These are phyloP conservation scores for Ceratobasidium sp. DNA, from an alignment of 1,284 basidiomycete species.

Conservation along the genomic window DNA sequence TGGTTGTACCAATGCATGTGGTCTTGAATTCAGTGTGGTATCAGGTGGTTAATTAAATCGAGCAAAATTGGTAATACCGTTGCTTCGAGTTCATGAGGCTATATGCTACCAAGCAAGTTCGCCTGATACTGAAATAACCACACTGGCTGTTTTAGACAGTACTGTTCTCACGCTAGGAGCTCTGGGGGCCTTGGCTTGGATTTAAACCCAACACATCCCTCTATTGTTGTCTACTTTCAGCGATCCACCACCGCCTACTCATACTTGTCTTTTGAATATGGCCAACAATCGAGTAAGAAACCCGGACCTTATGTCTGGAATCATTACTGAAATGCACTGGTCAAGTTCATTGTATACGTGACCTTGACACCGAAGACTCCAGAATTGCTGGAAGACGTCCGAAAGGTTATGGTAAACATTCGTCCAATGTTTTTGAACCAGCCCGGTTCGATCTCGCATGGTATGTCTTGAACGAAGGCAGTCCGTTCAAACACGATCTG, in stretches of 20 bases:
- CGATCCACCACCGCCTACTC: no score
- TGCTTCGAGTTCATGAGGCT: no score
- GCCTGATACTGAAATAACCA: neutral
- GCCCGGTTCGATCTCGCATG: slow-evolving; percentile 34
- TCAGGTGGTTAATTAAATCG: no score
- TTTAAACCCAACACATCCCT: neutral
- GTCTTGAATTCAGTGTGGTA: no score
- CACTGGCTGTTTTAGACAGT: neutral
- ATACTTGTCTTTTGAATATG: slow-evolving; percentile 9
- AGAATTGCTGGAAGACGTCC: slow-evolving; percentile 24
- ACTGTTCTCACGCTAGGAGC: neutral
- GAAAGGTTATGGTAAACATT: slow-evolving; percentile 22
- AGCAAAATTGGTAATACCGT: no score
- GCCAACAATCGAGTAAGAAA: slow-evolving; percentile 22
- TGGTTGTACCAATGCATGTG: neutral
- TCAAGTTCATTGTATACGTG: slow-evolving; percentile 36
- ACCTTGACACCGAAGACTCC: slow-evolving; percentile 31
- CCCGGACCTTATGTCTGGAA: neutral
- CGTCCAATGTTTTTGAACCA: slow-evolving; percentile 19
- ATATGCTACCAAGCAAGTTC: no score
- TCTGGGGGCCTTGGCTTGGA: neutral
- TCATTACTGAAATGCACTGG: neutral
- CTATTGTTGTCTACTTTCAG: no score
- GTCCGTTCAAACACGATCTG: neutral
- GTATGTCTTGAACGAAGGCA: neutral